Conservation (phyloP, 208 protist species). For the Ichthyophonus hoferi region DNA sequence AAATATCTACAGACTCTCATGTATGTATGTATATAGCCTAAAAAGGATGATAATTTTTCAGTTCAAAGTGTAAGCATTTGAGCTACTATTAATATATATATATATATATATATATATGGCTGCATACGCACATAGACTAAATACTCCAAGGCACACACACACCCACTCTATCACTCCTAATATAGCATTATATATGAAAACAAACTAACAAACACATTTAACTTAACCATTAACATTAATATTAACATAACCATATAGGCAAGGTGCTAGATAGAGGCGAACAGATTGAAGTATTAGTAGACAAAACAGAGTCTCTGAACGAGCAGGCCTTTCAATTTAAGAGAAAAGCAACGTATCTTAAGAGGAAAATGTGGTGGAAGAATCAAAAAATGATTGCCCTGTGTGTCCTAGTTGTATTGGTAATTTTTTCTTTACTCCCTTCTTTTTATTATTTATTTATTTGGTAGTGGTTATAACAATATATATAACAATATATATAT, state of each 20-base stretch:
- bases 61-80: too few species aligned
- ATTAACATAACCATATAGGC: background rate
- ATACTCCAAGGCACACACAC: background rate
- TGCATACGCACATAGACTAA: background rate
- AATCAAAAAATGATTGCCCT: constrained; percentile 31
- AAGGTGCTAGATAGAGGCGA: constrained; percentile 48
- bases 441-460: background rate
- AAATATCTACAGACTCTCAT: too few species aligned
- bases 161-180: too few species aligned
- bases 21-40: too few species aligned
- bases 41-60: too few species aligned
- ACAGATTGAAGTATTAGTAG: constrained; percentile 43
- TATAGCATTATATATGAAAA: too few species aligned
- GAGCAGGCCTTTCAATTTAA: constrained; percentile 39
- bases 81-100: too few species aligned
- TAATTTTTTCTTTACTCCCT: background rate
- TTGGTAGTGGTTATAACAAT: background rate
- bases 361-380: constrained; percentile 46
- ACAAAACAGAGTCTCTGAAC: constrained; percentile 31
- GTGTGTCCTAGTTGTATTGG: background rate
- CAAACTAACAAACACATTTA: too few species aligned
- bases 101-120: background rate
- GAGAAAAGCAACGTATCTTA: constrained; percentile 31
- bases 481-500: background rate
- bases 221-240: background rate